Evolutionary conservation across 73 alveolate species (phyloP).

Genomic region (Blepharisma japonicum): DNA sequence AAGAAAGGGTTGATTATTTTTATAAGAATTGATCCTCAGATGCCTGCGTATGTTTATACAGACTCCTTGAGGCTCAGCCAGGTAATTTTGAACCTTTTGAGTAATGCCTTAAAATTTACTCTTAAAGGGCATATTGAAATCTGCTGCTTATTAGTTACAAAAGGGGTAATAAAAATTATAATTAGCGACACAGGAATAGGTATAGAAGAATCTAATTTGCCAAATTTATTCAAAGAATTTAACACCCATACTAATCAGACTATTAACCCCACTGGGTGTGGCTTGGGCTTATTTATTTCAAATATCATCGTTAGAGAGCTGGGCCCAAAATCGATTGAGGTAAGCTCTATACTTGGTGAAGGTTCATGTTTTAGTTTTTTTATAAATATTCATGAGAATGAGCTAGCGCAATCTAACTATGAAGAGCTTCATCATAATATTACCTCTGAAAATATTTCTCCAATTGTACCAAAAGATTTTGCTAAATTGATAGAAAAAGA

Average conservation of each 20-base stretch:
- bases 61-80: conserved; percentile 40
- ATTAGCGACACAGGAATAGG: conserved; percentile 1
- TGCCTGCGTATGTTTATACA: conserved; percentile 23
- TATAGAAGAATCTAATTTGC: not conserved
- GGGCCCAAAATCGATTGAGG: not conserved
- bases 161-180: not conserved
- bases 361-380: not conserved
- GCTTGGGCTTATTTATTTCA: not conserved
- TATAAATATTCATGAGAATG: not conserved
- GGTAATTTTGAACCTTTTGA: conserved; percentile 38
- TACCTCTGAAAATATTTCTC: no score
- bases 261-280: not conserved
- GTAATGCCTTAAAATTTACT: conserved; percentile 50
- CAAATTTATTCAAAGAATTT: not conserved
- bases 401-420: no score
- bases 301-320: not conserved
- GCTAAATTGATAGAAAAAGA: no score
- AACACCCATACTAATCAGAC: not conserved
- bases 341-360: not conserved
- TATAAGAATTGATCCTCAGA: not conserved
- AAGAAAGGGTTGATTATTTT: conserved; percentile 21
- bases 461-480: no score
- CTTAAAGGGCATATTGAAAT: conserved; percentile 36
- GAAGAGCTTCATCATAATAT: no score
- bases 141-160: conserved; percentile 1